Evolutionary conservation across 768 basidiomycete genomes (phyloP), one percentile per base, ranked within the genome.

Genomic region (Auriscalpium orientale): DNA sequence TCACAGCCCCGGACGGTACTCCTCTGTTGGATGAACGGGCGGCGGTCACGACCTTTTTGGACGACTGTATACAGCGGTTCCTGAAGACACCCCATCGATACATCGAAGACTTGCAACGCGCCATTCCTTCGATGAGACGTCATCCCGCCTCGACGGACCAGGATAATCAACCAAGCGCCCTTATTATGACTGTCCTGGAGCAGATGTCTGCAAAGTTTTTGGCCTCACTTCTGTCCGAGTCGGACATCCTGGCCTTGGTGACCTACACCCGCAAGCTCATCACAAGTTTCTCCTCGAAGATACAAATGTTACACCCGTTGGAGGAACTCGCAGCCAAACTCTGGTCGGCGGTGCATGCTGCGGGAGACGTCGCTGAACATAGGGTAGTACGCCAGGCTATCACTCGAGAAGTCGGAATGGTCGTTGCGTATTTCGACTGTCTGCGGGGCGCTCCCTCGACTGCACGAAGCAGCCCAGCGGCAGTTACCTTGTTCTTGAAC

Each of bases 81-180:
- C 66, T 86, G 59, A 91, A 88, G 68, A 87, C 86, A 2, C 90
- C 92, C 0, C 89, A 93, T 67, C 79, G 82, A 33, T 98, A 95
- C 65, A 76, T 95, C 53, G 94, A 97, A 63, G 84, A 84, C 69
- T 85, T 50, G 58, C 67, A 77, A 7, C 28, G 28, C 28, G 64
- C 68, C 0, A 65, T 82, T 20, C 43, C 40, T 37, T n/a, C 61
- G 8, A 46, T 45, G 49, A n/a, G 22, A 43, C 35, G 33, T 61
- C 43, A 54, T 43, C 22, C 55, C 15, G 58, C 60, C 44, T 50
- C 55, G 4, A 18, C 40, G 11, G 62, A 53, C n/a, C 62, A 68
- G 16, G 74, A 75, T 18, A 56, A 60, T 11, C 70, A 74, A 37
- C 80, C 85, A 4, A 91, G 89, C 59, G 90, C 93, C 0, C 75